These are phyloP conservation scores for Pseudomicrostroma phylloplanum DNA, from an alignment of 1,284 basidiomycete species.

Conservation along the genomic window DNA sequence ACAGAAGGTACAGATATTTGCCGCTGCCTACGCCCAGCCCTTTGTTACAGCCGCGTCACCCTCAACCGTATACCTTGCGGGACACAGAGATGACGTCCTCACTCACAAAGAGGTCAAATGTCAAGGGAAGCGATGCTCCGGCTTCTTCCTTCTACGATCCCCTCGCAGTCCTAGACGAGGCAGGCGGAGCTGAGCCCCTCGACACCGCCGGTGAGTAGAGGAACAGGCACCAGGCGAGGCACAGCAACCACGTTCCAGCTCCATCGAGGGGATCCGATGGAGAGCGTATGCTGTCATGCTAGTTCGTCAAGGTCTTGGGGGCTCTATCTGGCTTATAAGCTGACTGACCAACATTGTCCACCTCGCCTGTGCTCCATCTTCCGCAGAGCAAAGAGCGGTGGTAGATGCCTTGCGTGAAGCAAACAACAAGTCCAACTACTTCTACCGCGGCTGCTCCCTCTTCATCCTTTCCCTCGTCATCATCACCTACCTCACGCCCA, in stretches of 20 bases:
- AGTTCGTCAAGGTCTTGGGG: no score
- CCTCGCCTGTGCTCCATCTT: background rate
- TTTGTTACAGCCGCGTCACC: no score
- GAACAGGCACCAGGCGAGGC: background rate
- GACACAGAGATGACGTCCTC: no score
- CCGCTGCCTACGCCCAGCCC: no score
- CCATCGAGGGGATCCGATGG: no score
- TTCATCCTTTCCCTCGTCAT: constrained; percentile 23
- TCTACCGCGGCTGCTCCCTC: constrained; percentile 33
- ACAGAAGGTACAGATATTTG: no score
- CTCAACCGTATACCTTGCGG: no score
- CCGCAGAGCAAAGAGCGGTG: constrained; percentile 38
- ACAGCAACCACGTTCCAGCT: no score
- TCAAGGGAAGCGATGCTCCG: background rate
- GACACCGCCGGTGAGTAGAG: constrained; percentile 18
- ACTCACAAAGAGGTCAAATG: no score
- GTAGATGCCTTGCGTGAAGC: constrained; percentile 27
- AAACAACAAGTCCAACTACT: constrained; percentile 44
- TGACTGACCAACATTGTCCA: background rate
- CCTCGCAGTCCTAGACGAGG: constrained; percentile 18
- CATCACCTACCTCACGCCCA: constrained; percentile 38
- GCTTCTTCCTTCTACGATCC: constrained; percentile 14
- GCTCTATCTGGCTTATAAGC: no score
- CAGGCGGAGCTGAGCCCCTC: constrained; percentile 17
- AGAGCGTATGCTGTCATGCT: no score